Percentiles rank a stretch among this genome's conserved stretches.
phyloP scores from a whole-genome alignment of 2,329 filamentous ascomycete genomes.

The Plectosphaerella cucumerina region DNA sequence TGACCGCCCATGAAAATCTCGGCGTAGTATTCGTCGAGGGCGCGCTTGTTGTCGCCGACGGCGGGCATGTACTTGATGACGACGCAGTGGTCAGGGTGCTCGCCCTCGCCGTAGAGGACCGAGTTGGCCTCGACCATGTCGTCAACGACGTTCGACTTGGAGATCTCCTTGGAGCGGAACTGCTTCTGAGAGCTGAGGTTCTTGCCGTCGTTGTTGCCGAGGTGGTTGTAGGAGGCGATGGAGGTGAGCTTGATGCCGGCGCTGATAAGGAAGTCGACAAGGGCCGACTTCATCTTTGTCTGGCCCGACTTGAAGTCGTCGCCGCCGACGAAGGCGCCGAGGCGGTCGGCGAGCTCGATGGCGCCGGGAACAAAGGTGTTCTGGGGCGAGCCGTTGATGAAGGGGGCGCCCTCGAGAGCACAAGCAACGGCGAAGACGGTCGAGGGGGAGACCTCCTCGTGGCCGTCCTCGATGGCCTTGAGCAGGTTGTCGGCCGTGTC shows the following conservation, averaged over 20 bases:
- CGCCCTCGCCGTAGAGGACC: slow-evolving; percentile 83
- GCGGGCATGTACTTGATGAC: slow-evolving; percentile 99
- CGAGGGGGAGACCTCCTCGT: slow-evolving; percentile 89
- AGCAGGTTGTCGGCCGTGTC: slow-evolving; percentile 94
- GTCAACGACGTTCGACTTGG: slow-evolving; percentile 98
- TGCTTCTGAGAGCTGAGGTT: slow-evolving; percentile 96
- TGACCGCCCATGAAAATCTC: slow-evolving; percentile 99
- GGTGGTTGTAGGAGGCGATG: slow-evolving; percentile 98
- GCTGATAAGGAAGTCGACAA: slow-evolving; percentile 97
- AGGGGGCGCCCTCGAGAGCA: slow-evolving; percentile 84
- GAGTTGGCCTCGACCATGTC: slow-evolving; percentile 98
- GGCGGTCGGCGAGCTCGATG: slow-evolving; percentile 81
- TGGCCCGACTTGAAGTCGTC: slow-evolving; percentile 99
- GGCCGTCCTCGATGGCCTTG: slow-evolving; percentile 78
- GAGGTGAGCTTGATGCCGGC: slow-evolving; percentile 98
- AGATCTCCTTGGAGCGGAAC: slow-evolving; percentile 99
- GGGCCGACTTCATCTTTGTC: slow-evolving; percentile 99
- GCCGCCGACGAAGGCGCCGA: slow-evolving; percentile 87
- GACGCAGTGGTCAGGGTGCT: slow-evolving; percentile 96
- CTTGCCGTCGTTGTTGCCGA: slow-evolving; percentile 99
- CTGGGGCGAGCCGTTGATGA: slow-evolving; percentile 99
- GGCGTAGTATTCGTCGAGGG: slow-evolving; percentile 97
- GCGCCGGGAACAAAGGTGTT: slow-evolving; percentile 98
- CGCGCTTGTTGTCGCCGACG: slow-evolving; percentile 98
- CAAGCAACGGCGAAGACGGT: slow-evolving; percentile 94